phyloP scores from a whole-genome alignment of 2,329 filamentous ascomycete genomes.

The Akanthomyces muscarius region DNA sequence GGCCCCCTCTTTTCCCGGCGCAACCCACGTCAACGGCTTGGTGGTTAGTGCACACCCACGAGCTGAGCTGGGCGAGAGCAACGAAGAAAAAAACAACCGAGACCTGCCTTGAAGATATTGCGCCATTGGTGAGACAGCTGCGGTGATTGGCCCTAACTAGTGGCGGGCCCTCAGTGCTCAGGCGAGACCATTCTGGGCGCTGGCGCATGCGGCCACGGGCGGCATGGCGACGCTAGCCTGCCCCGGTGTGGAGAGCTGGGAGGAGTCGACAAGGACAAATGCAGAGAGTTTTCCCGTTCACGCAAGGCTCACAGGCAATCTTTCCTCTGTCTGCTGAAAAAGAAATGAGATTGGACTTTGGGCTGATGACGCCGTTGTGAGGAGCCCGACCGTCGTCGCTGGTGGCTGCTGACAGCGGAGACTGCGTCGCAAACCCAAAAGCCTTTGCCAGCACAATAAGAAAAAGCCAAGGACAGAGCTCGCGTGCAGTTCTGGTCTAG shows the following conservation, averaged over 20 bases:
- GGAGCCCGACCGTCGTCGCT: too few species aligned
- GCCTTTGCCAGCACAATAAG: too few species aligned
- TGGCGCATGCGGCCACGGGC: conserved; percentile 8
- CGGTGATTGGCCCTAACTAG: conserved; percentile 2
- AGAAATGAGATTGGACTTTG: too few species aligned
- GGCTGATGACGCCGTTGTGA: too few species aligned
- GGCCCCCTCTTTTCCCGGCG: background rate
- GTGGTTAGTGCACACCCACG: background rate
- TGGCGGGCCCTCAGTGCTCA: background rate
- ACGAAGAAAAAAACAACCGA: background rate
- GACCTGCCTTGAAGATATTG: conserved; percentile 3
- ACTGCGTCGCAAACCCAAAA: too few species aligned
- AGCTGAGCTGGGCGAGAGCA: background rate
- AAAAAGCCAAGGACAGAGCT: too few species aligned
- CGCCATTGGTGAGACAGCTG: conserved; percentile 11
- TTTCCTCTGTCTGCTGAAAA: background rate
- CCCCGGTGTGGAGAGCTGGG: conserved; percentile 6
- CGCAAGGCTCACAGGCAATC: background rate
- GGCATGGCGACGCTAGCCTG: conserved; percentile 4
- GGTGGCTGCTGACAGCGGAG: too few species aligned
- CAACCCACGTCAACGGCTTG: conserved; percentile 1
- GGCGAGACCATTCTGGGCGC: background rate
- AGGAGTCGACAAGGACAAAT: background rate
- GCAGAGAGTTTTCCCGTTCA: background rate
- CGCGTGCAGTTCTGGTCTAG: too few species aligned